phyloP scores from a whole-genome alignment of 768 basidiomycete species.

The Rhodosporidiobolus odoratus region DNA sequence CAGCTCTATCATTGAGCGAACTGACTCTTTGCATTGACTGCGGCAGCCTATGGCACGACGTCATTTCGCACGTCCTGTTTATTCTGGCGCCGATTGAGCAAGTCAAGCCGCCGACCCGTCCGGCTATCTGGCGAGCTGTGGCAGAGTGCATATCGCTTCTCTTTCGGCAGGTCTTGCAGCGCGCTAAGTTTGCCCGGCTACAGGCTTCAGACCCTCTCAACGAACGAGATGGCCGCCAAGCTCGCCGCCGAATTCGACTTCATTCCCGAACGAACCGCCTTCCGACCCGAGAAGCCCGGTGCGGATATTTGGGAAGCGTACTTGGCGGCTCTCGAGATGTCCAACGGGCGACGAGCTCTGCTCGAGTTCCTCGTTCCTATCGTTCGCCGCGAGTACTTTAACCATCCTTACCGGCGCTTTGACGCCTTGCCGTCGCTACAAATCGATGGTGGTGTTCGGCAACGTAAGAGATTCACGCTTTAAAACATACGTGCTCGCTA shows the following conservation, averaged over 20 bases:
- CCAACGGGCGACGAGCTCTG: neutral
- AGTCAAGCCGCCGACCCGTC: neutral
- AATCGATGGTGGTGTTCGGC: too few relatives aligned
- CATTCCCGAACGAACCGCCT: neutral
- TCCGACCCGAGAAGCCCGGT: neutral
- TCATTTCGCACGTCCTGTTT: neutral
- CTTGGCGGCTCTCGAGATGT: neutral
- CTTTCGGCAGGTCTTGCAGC: too few relatives aligned
- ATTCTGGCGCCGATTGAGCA: neutral
- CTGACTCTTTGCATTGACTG: neutral
- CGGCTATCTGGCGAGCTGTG: too few relatives aligned
- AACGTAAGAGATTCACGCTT: too few relatives aligned
- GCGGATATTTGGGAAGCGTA: neutral
- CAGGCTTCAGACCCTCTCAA: too few relatives aligned
- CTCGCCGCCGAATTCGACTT: neutral
- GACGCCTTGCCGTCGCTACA: too few relatives aligned
- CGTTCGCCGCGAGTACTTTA: neutral
- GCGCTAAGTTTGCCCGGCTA: too few relatives aligned
- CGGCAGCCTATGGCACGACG: neutral
- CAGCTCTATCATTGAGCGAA: too few relatives aligned
- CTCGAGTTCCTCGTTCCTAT: neutral
- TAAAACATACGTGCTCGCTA: too few relatives aligned
- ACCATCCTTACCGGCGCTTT: too few relatives aligned
- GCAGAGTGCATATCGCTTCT: neutral
- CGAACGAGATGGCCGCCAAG: neutral